Evolutionary conservation across 768 basidiomycete species (phyloP).

Genomic region (Pulveroboletus sp.): DNA sequence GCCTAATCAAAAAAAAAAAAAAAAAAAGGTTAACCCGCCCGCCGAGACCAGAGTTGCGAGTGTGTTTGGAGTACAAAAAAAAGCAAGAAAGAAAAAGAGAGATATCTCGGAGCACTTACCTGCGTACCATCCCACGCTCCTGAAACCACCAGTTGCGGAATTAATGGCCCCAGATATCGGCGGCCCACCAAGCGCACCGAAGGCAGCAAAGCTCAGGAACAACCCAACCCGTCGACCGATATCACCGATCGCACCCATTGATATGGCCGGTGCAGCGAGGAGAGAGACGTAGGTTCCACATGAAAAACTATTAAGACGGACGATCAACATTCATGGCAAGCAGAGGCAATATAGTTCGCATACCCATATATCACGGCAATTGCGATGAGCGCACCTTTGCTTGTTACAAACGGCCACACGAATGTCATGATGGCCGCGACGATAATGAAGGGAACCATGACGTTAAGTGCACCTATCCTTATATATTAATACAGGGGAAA

Average conservation of each 20-base stretch:
- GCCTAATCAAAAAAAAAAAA: conserved; percentile 18
- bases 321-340: background rate
- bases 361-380: conserved; percentile 65
- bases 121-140: conserved; percentile 38
- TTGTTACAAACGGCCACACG: conserved; percentile 62
- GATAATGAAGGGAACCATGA: conserved; percentile 60
- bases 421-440: conserved; percentile 56
- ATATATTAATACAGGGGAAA: background rate
- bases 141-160: conserved; percentile 43
- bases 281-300: conserved; percentile 62
- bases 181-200: conserved; percentile 64
- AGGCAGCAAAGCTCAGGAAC: conserved; percentile 52
- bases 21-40: too few relatives aligned
- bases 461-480: conserved; percentile 54
- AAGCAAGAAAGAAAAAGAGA: background rate
- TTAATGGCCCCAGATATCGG: conserved; percentile 73
- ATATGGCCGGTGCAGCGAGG: conserved; percentile 51
- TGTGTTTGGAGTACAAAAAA: background rate
- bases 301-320: conserved; percentile 38
- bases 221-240: conserved; percentile 64
- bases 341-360: conserved; percentile 3
- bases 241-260: conserved; percentile 55
- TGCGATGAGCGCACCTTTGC: conserved; percentile 41
- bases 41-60: too few relatives aligned
- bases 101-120: conserved; percentile 14